phyloP scores from a whole-genome alignment of 169 alveolate genomes.

The Theileria luwenshuni region DNA sequence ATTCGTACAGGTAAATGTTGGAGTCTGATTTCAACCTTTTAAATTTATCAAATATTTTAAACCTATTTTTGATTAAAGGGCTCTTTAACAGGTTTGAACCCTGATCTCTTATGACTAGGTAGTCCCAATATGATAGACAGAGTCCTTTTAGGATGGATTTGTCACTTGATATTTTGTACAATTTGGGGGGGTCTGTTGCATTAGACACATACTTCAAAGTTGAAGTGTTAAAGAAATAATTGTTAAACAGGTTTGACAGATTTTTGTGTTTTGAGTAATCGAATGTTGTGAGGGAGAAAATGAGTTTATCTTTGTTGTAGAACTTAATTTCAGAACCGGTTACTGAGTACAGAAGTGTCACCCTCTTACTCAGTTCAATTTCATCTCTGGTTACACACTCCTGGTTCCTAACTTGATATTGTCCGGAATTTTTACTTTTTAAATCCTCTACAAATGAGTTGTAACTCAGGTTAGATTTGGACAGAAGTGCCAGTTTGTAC shows the following conservation, averaged over 20 bases:
- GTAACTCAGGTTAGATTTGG: not conserved
- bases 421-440: slow-evolving; percentile 11
- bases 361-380: not conserved
- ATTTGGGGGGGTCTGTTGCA: slow-evolving; percentile 16
- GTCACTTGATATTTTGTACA: slow-evolving; percentile 19
- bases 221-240: slow-evolving; percentile 40
- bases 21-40: not conserved
- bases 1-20: slow-evolving; percentile 23
- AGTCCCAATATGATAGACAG: slow-evolving; percentile 59
- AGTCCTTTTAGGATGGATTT: slow-evolving; percentile 32
- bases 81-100: not conserved
- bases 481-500: slow-evolving; percentile 28
- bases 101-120: slow-evolving; percentile 22
- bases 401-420: not conserved
- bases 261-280: slow-evolving; percentile 13
- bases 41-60: too few relatives aligned
- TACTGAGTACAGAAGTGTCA: not conserved
- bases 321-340: not conserved
- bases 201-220: slow-evolving; percentile 37
- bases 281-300: slow-evolving; percentile 19
- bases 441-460: not conserved
- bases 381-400: not conserved
- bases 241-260: not conserved
- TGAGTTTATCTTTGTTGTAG: slow-evolving; percentile 13
- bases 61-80: not conserved